phyloP scores from a whole-genome alignment of 1,284 basidiomycete species.

The Spongiforma sp. region DNA sequence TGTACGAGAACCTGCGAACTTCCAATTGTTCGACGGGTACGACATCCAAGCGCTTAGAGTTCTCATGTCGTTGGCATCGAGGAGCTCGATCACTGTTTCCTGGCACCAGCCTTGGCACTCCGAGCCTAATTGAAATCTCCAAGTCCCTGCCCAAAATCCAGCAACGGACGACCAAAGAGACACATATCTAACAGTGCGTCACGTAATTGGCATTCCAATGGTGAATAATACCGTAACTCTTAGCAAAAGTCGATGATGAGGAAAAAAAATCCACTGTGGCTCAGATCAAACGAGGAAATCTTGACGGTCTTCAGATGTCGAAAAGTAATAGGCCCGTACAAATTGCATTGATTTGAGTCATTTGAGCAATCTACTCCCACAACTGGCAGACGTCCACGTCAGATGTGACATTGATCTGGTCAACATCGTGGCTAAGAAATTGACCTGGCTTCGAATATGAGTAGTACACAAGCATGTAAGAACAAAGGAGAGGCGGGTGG shows the following conservation, averaged over 20 bases:
- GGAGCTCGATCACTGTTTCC: neutral
- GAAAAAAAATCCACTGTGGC: neutral
- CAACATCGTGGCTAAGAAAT: neutral
- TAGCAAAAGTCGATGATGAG: neutral
- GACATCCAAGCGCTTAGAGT: neutral
- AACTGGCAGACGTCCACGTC: neutral
- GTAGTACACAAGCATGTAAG: no score
- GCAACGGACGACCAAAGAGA: neutral
- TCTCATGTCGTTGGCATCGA: neutral
- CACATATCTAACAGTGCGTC: neutral
- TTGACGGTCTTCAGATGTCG: neutral
- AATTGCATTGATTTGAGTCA: neutral
- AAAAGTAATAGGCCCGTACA: neutral
- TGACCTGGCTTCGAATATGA: neutral
- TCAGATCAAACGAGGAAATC: neutral
- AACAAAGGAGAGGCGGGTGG: no score
- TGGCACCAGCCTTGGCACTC: neutral
- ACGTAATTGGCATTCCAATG: neutral
- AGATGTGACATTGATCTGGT: neutral
- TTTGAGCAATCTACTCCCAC: neutral
- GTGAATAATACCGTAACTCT: neutral
- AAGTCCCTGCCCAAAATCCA: neutral
- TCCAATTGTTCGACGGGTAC: neutral
- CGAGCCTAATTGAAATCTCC: neutral
- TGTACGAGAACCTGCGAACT: neutral